These are phyloP conservation scores for Pseudoscleropodium purum DNA, from an alignment of 225 moss, liverwort and hornwort species.

Conservation along the genomic window DNA sequence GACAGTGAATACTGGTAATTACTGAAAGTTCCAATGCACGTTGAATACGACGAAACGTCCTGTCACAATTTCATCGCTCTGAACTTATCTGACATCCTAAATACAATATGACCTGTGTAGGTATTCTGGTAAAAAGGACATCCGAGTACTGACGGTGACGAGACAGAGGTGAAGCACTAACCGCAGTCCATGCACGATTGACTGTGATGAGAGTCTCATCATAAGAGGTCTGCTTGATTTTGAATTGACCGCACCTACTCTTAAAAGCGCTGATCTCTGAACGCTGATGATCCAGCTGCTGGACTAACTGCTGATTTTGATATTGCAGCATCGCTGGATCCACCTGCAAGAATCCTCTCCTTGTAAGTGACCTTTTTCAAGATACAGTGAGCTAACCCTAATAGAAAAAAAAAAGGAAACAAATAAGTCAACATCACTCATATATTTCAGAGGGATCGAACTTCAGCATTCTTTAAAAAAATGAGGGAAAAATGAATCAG, in stretches of 20 bases:
- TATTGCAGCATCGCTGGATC: constrained; percentile 85
- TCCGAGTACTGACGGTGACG: neutral
- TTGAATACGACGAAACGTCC: neutral
- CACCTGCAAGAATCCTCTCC: constrained; percentile 45
- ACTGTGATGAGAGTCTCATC: constrained; percentile 83
- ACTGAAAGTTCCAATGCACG: neutral
- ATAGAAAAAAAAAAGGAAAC: neutral
- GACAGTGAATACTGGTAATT: neutral
- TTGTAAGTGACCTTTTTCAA: neutral
- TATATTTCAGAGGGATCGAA: neutral
- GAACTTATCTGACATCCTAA: neutral
- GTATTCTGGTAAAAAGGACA: neutral
- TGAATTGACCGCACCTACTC: constrained; percentile 62
- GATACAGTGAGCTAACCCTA: neutral
- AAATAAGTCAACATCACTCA: neutral
- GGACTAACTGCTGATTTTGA: constrained; percentile 85
- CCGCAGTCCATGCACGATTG: constrained; percentile 83
- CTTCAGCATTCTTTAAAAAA: neutral
- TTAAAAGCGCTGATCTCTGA: constrained; percentile 76
- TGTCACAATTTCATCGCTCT: neutral
- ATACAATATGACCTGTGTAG: neutral
- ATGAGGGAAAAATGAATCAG: neutral
- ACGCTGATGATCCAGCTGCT: constrained; percentile 89
- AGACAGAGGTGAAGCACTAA: neutral
- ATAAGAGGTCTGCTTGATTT: constrained; percentile 75